Percentiles rank a stretch among this genome's conserved stretches.
Evolutionary conservation across 2,329 filamentous ascomycete genomes (phyloP).

Genomic region (Pestalotiopsis sp.): DNA sequence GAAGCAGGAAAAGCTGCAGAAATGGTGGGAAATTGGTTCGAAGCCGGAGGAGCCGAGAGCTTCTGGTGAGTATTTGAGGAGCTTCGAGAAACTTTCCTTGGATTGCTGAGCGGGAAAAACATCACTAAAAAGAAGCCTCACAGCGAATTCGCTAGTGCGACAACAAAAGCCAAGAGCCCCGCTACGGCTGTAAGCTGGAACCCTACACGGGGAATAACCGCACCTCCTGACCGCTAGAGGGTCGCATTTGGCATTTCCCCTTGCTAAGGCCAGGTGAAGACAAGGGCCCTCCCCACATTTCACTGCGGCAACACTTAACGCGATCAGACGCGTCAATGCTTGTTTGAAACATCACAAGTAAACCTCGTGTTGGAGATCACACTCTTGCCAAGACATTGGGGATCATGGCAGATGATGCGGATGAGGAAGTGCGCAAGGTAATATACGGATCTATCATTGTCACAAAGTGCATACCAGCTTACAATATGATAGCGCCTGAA

Average conservation of each 20-base stretch:
- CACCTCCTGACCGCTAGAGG: neutral
- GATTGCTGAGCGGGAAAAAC: neutral
- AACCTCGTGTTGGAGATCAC: neutral
- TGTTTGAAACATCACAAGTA: neutral
- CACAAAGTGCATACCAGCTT: neutral
- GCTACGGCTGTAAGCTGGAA: neutral
- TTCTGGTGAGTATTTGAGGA: neutral
- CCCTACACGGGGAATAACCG: neutral
- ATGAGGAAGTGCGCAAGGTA: slow-evolving; percentile 34
- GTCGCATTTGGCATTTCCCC: neutral
- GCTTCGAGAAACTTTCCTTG: slow-evolving; percentile 1
- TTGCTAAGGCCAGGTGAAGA: neutral
- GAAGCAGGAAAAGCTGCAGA: neutral
- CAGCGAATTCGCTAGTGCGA: neutral
- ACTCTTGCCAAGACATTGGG: neutral
- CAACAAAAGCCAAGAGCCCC: neutral
- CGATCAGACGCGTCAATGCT: slow-evolving; percentile 1
- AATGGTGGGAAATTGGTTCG: neutral
- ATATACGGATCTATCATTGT: slow-evolving; percentile 11
- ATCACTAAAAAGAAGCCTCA: slow-evolving; percentile 1
- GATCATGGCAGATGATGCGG: slow-evolving; percentile 31
- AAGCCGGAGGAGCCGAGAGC: neutral
- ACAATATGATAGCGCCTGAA: slow-evolving; percentile 67
- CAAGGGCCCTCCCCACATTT: neutral
- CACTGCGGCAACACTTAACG: neutral